phyloP scores from a whole-genome alignment of 768 basidiomycete species.

The Heimioporus sp. region DNA sequence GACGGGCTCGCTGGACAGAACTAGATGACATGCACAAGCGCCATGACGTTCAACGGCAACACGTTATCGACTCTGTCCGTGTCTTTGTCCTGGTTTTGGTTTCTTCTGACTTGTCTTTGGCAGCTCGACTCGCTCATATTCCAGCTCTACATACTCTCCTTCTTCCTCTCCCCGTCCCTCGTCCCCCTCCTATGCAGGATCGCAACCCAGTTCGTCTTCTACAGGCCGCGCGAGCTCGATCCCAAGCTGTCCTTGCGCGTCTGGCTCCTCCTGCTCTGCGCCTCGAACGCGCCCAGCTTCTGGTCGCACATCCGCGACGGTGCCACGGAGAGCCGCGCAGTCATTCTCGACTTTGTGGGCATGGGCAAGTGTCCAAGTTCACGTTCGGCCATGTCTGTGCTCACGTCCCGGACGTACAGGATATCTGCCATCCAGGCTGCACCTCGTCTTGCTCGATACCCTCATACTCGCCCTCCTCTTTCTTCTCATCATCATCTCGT shows the following conservation, averaged over 20 bases:
- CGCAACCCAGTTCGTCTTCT: slow-evolving; percentile 61
- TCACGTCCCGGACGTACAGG: slow-evolving; percentile 39
- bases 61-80: slow-evolving; percentile 66
- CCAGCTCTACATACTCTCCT: slow-evolving; percentile 73
- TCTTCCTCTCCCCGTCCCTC: slow-evolving; percentile 71
- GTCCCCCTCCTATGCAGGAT: slow-evolving; percentile 41
- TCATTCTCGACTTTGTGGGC: slow-evolving; percentile 79
- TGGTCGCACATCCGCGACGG: slow-evolving; percentile 59
- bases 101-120: slow-evolving; percentile 8
- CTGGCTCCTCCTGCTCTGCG: slow-evolving; percentile 57
- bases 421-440: slow-evolving; percentile 59
- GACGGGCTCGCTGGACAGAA: slow-evolving; percentile 14
- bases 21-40: slow-evolving; percentile 56
- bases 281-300: slow-evolving; percentile 57
- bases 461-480: slow-evolving; percentile 66
- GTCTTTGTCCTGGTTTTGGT: not conserved
- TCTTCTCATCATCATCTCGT: slow-evolving; percentile 64
- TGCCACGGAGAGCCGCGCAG: slow-evolving; percentile 53
- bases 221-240: slow-evolving; percentile 66
- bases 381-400: not conserved
- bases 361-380: slow-evolving; percentile 48
- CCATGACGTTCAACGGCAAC: slow-evolving; percentile 65
- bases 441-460: slow-evolving; percentile 65
- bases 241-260: slow-evolving; percentile 63
- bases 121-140: slow-evolving; percentile 72